Conservation (phyloP, 176 grass and related monocot genomes). For the Guadua angustifolia region DNA sequence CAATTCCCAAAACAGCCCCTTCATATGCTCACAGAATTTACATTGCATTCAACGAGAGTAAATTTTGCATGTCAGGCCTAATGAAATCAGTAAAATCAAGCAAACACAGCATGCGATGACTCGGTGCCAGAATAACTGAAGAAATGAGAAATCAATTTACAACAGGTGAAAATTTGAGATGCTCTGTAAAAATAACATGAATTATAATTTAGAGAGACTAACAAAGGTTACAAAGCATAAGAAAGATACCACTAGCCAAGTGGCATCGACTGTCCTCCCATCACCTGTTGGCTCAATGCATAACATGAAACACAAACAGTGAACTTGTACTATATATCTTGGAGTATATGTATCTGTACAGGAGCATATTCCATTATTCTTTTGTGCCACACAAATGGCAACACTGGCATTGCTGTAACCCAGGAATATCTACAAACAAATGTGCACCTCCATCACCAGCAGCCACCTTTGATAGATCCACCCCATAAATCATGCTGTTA, state of each 20-base stretch:
- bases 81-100: not conserved
- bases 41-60: not conserved
- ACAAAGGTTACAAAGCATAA: constrained; percentile 21
- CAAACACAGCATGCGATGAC: not conserved
- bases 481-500: constrained; percentile 40
- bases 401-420: constrained; percentile 46
- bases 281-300: constrained; percentile 15
- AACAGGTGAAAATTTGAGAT: not conserved
- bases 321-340: constrained; percentile 33
- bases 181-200: not conserved
- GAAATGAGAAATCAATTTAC: not conserved
- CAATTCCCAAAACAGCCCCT: too few species aligned
- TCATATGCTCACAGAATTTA: constrained; percentile 4
- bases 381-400: constrained; percentile 55
- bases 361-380: constrained; percentile 68
- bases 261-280: not conserved
- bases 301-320: constrained; percentile 12
- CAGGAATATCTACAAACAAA: constrained; percentile 44
- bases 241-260: constrained; percentile 39
- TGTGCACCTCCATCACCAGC: not conserved
- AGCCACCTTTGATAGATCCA: constrained; percentile 31
- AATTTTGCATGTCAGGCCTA: not conserved
- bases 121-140: not conserved
- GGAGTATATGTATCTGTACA: constrained; percentile 74
- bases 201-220: constrained; percentile 35